A percentile compares a stretch with the other conserved stretches of the same genome.
These are phyloP conservation scores for Chrysanthemum lavandulifolium DNA, from an alignment of 129 eudicot genomes.

Conservation along the genomic window DNA sequence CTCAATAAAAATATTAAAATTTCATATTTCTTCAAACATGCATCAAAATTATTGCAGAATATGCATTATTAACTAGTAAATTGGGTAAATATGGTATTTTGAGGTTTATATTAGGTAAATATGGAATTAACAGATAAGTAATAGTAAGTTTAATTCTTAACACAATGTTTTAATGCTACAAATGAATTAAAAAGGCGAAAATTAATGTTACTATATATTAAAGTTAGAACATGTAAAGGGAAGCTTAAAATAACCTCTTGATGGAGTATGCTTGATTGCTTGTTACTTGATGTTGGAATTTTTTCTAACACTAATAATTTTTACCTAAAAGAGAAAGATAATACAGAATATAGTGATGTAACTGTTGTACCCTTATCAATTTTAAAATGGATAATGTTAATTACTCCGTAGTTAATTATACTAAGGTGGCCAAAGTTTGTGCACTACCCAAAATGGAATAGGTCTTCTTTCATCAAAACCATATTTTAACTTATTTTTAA, in stretches of 20 bases:
- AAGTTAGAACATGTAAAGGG: too few relatives aligned
- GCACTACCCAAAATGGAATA: slow-evolving; percentile 32
- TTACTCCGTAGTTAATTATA: background rate
- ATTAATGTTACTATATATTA: too few relatives aligned
- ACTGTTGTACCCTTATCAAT: slow-evolving; percentile 21
- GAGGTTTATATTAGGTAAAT: too few relatives aligned
- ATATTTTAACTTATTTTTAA: slow-evolving; percentile 8
- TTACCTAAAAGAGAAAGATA: background rate
- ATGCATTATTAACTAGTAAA: too few relatives aligned
- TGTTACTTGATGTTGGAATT: slow-evolving; percentile 22
- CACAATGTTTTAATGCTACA: too few relatives aligned
- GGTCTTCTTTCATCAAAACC: background rate
- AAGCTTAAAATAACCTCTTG: background rate
- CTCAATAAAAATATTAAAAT: too few relatives aligned
- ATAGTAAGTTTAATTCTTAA: too few relatives aligned
- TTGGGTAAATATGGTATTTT: too few relatives aligned
- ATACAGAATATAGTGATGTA: slow-evolving; percentile 24
- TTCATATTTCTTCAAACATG: too few relatives aligned
- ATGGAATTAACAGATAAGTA: too few relatives aligned
- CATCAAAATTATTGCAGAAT: too few relatives aligned
- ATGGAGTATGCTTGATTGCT: background rate
- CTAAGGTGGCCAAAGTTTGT: slow-evolving; percentile 16
- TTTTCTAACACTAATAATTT: slow-evolving; percentile 28
- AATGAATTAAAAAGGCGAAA: too few relatives aligned
- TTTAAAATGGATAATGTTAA: background rate